Conservation (phyloP, 2,329 filamentous ascomycete species). For the Talaromyces sp. region DNA sequence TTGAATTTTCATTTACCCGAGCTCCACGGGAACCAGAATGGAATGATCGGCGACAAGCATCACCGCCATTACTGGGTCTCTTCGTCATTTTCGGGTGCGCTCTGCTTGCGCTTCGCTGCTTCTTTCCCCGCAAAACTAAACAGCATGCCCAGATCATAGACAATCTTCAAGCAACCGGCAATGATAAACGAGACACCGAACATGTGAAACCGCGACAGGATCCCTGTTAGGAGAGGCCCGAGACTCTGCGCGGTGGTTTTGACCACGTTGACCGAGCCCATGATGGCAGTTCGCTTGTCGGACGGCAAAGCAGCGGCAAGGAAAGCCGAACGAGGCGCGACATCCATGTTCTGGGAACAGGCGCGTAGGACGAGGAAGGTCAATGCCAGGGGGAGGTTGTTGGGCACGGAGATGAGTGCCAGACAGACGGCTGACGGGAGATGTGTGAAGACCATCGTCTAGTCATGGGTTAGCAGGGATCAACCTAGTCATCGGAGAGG, state of each 20-base stretch:
- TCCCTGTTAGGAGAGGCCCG: conserved; percentile 67
- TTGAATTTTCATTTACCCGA: no score
- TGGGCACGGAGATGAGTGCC: conserved; percentile 62
- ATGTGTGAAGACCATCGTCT: conserved; percentile 77
- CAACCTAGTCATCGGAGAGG: neutral
- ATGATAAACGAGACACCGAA: conserved; percentile 67
- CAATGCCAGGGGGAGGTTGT: conserved; percentile 57
- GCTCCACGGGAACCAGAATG: no score
- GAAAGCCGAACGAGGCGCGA: conserved; percentile 70
- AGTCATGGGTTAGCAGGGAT: conserved; percentile 1
- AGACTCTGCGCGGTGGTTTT: conserved; percentile 66
- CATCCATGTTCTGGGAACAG: conserved; percentile 69
- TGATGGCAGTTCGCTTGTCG: conserved; percentile 69
- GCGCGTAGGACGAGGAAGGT: conserved; percentile 64
- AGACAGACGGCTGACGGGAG: conserved; percentile 69
- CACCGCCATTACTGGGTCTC: conserved; percentile 11
- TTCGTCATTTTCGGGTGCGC: conserved; percentile 14
- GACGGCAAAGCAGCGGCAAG: conserved; percentile 66
- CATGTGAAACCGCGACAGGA: conserved; percentile 57
- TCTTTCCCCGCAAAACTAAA: conserved; percentile 49
- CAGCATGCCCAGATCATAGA: conserved; percentile 63
- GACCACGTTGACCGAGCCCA: conserved; percentile 70
- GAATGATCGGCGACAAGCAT: neutral
- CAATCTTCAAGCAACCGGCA: conserved; percentile 65
- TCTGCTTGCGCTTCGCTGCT: conserved; percentile 17